Evolutionary conservation across 495 filamentous ascomycete species (phyloP), one percentile per base, ranked within the genome.

Genomic region (Tuber brumale): DNA sequence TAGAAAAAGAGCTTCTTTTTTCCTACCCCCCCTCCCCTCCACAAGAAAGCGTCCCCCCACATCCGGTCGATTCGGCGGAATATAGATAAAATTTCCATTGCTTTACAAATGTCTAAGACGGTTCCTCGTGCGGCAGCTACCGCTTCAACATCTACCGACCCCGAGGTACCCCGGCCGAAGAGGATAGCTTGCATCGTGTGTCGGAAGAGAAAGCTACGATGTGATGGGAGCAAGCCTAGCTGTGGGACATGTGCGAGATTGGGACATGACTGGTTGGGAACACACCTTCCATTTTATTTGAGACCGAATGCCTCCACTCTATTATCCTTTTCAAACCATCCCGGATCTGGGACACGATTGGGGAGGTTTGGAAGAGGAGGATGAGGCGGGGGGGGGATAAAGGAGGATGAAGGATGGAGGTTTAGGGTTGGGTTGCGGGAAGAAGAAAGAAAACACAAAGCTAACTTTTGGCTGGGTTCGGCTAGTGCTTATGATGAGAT

Each of bases 121-220:
- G 57, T 66, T 66, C 57, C 31, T 57, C 72, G 72, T 39, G 37
- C 61, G 48, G 44, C 51, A 79, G 21, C 71, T n/a, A 23, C 77
- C 45, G 69, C 51, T 57, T 21, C 66, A 70, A 39, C 69, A 43
- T 21, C 75, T n/a, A 61, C 70, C 46, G 77, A 79, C 41, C 70
- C 74, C 37, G 82, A 83, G 31, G 86, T 93, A 27, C 92, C 94
- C 42, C 94, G 94, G 80, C 90, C 91, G 37, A 98, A 98, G 86
- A 89, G 95, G 81, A 93, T 98, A 78, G 95, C 95, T n/a, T 99
- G 95, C 84, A 92, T 97, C 74, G 90, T 99, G 70, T 99, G 95
- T 82, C 88, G 95, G 80, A 95, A 94, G 83, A 89, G 95, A 81
- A 99, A 99, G 83, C 86, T 99, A 72, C 92, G 92, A 79, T 93